phyloP scores from a whole-genome alignment of 2,329 filamentous ascomycete genomes.

The Metarhizium humberi region DNA sequence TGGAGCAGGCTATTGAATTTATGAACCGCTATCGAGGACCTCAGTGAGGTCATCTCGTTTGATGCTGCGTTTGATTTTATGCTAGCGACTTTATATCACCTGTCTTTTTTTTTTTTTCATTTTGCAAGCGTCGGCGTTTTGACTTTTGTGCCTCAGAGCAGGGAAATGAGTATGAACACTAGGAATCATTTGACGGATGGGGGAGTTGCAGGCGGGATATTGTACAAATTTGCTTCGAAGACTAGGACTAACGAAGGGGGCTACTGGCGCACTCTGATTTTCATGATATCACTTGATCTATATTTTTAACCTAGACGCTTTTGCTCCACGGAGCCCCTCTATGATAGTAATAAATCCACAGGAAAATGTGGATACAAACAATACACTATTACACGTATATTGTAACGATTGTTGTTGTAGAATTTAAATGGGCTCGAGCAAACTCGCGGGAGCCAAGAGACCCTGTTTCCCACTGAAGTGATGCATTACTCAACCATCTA shows the following conservation, averaged over 20 bases:
- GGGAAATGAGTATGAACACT: not conserved
- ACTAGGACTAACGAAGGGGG: not conserved
- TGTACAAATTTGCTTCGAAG: not conserved
- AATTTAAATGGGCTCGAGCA: not conserved
- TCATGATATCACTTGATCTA: not conserved
- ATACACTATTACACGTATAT: not conserved
- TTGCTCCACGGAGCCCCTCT: not conserved
- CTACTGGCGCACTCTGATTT: not conserved
- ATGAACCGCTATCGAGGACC: conserved; percentile 49
- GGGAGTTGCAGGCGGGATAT: not conserved
- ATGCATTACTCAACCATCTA: not conserved
- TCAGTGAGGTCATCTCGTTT: conserved; percentile 11
- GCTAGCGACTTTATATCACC: conserved; percentile 1
- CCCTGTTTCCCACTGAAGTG: not conserved
- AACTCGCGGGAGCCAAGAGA: not conserved
- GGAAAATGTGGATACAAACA: not conserved
- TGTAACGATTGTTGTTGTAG: not conserved
- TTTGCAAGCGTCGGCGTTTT: conserved; percentile 4
- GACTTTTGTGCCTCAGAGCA: not conserved
- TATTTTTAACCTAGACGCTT: not conserved
- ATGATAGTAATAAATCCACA: not conserved
- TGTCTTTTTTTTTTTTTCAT: conserved; percentile 6
- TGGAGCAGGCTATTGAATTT: conserved; percentile 71
- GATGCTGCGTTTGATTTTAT: conserved; percentile 1
- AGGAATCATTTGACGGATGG: not conserved